A percentile compares a stretch with the other conserved stretches of the same genome.
Evolutionary conservation across 306 rosid species (phyloP).

Genomic region (Vachellia collinsii): DNA sequence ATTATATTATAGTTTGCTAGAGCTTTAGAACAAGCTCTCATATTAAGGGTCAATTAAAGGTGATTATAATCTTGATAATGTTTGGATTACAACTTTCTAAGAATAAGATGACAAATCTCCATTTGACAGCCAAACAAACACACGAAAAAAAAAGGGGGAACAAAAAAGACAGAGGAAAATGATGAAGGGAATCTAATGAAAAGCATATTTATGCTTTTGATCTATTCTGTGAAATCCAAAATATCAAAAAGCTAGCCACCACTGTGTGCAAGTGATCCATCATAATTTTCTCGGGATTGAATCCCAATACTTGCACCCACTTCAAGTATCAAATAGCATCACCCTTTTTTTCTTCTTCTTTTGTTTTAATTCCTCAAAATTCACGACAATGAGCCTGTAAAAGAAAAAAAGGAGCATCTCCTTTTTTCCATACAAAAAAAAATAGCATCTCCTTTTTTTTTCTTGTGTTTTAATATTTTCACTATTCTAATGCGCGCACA

Average conservation of each 20-base stretch:
- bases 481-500: too few species aligned
- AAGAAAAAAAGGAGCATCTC: too few species aligned
- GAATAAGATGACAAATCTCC: conserved; percentile 5
- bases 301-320: conserved; percentile 60
- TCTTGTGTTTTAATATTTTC: background rate
- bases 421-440: background rate
- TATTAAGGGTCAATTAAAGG: background rate
- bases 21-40: background rate
- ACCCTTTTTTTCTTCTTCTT: background rate
- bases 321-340: conserved; percentile 42
- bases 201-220: background rate
- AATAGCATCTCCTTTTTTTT: background rate
- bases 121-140: background rate
- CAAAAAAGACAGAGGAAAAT: background rate
- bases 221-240: conserved; percentile 19
- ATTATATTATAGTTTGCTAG: background rate
- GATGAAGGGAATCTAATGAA: background rate
- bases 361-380: background rate
- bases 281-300: conserved; percentile 62
- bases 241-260: background rate
- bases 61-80: background rate
- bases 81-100: conserved; percentile 9
- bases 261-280: conserved; percentile 5
- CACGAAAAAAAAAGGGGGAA: background rate
- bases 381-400: background rate